Conservation (phyloP, 176 grass and related monocot genomes). For the Phoenix roebelenii region DNA sequence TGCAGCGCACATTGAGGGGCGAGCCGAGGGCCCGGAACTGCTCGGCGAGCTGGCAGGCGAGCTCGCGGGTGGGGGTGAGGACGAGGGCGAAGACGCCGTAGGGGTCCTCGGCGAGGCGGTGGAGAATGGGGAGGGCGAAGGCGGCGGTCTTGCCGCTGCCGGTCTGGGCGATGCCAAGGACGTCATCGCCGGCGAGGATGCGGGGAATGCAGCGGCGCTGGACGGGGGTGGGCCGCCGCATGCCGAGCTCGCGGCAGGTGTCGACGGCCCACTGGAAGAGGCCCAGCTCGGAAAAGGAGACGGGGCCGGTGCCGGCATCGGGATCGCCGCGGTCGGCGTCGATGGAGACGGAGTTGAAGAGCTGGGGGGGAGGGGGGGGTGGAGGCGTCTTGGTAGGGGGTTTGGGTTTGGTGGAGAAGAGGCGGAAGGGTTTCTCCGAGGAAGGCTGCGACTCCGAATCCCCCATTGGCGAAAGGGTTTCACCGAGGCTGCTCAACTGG, state of each 20-base stretch:
- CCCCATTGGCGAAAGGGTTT: too few species aligned
- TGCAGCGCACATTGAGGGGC: conserved; percentile 57
- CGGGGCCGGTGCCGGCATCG: background rate
- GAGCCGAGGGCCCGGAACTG: conserved; percentile 90
- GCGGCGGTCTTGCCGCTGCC: conserved; percentile 90
- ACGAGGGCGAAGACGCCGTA: conserved; percentile 75
- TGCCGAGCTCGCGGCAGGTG: conserved; percentile 48
- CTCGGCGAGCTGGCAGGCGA: conserved; percentile 76
- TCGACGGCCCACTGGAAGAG: conserved; percentile 63
- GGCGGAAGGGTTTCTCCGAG: conserved; percentile 37
- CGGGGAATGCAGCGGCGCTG: conserved; percentile 78
- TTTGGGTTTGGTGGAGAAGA: conserved; percentile 30
- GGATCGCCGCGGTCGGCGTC: conserved; percentile 5
- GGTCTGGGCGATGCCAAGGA: conserved; percentile 76
- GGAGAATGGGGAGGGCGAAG: conserved; percentile 76
- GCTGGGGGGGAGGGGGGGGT: background rate
- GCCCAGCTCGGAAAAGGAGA: conserved; percentile 60
- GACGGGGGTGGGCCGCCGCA: conserved; percentile 52
- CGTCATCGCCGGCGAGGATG: conserved; percentile 62
- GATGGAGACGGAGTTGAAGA: conserved; percentile 1
- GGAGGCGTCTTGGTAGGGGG: background rate
- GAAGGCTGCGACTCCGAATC: background rate
- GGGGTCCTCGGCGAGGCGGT: conserved; percentile 62
- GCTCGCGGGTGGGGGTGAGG: conserved; percentile 67
- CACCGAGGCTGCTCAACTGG: too few species aligned